These are phyloP conservation scores for Aspergillus affinis DNA, from an alignment of 495 filamentous ascomycete genomes.

Conservation along the genomic window DNA sequence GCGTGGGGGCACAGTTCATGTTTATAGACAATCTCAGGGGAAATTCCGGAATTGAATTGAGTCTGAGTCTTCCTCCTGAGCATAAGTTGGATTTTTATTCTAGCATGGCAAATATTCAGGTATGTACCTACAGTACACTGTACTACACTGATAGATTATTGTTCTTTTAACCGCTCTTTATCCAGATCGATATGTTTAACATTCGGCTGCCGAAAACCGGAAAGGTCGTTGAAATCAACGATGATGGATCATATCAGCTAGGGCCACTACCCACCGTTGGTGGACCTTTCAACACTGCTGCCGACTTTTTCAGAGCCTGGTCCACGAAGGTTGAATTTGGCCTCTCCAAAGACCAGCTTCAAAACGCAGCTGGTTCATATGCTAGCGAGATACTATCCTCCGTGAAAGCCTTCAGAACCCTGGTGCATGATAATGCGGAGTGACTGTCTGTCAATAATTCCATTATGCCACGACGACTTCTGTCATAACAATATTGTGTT, in stretches of 20 bases:
- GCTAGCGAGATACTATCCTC: constrained; percentile 5
- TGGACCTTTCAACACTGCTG: constrained; percentile 3
- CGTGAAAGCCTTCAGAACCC: too few relatives aligned
- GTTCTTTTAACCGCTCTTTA: too few relatives aligned
- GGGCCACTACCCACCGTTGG: constrained; percentile 2
- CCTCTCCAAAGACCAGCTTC: constrained; percentile 4
- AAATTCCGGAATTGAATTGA: constrained; percentile 6
- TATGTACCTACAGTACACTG: neutral
- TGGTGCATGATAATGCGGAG: too few relatives aligned
- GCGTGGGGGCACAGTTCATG: constrained; percentile 8
- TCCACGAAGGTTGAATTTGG: constrained; percentile 8
- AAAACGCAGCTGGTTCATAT: constrained; percentile 9
- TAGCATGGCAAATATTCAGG: constrained; percentile 1
- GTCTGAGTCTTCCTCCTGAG: neutral
- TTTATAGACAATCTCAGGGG: constrained; percentile 4
- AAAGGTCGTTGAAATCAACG: neutral
- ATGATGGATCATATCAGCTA: neutral
- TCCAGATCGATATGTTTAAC: constrained; percentile 7
- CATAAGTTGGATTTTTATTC: constrained; percentile 4
- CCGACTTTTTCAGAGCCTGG: constrained; percentile 3
- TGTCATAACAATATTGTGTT: too few relatives aligned
- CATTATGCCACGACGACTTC: too few relatives aligned
- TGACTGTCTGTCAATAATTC: too few relatives aligned
- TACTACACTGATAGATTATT: neutral
- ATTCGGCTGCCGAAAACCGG: constrained; percentile 7